Percentiles rank a stretch among this genome's conserved stretches.
phyloP scores from a whole-genome alignment of 2,329 filamentous ascomycete species.

The Pyricularia pennisetigena region DNA sequence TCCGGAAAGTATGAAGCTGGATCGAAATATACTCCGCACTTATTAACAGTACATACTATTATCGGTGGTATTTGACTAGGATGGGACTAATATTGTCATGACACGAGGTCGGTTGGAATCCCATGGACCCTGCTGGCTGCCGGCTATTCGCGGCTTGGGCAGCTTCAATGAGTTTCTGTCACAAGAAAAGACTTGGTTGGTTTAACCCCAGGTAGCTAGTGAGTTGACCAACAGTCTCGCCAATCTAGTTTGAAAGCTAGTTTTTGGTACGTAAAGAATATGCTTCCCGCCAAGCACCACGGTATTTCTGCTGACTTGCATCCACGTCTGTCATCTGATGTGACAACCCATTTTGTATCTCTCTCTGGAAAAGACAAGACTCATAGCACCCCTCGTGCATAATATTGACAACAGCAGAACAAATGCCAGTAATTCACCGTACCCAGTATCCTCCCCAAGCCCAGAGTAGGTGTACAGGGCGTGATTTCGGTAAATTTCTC shows the following conservation, averaged over 20 bases:
- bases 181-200: too few species aligned
- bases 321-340: not conserved
- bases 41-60: not conserved
- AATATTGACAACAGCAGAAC: not conserved
- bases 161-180: not conserved
- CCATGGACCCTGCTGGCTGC: not conserved
- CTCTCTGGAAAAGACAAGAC: not conserved
- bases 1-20: not conserved
- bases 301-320: not conserved
- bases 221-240: not conserved
- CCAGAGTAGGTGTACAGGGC: too few species aligned
- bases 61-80: too few species aligned
- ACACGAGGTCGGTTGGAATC: not conserved
- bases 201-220: not conserved
- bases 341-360: not conserved
- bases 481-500: too few species aligned
- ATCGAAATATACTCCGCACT: not conserved
- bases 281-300: not conserved
- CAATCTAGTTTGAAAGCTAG: not conserved
- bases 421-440: not conserved
- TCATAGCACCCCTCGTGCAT: not conserved
- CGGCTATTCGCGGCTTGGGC: not conserved
- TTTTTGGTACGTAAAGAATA: not conserved
- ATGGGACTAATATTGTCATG: not conserved
- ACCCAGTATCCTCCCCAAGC: not conserved